Evolutionary conservation across 768 basidiomycete genomes (phyloP).

Genomic region (Mrakia hoshinonis): DNA sequence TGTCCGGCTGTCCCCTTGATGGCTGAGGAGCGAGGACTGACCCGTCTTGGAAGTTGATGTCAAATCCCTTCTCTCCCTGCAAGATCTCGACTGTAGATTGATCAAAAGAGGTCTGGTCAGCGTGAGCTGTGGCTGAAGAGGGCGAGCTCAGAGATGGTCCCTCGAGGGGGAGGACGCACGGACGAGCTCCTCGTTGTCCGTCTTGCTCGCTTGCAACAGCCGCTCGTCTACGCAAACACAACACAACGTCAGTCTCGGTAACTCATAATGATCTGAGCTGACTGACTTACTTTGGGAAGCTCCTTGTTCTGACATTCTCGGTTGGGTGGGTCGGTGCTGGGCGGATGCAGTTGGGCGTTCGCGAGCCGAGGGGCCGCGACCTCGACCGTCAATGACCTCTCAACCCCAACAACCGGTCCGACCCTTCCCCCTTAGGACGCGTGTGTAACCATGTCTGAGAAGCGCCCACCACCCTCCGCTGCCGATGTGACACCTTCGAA

Average conservation of each 20-base stretch:
- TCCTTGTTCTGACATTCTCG: constrained; percentile 16
- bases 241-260: no score
- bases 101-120: not conserved
- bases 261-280: no score
- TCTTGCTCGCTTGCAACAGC: constrained; percentile 27
- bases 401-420: not conserved
- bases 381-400: not conserved
- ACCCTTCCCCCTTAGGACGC: not conserved
- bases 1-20: not conserved
- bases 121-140: not conserved
- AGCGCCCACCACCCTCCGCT: constrained; percentile 10
- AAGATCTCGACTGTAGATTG: constrained; percentile 13
- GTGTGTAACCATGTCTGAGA: not conserved
- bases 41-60: constrained; percentile 31
- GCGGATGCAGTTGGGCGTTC: not conserved
- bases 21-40: not conserved
- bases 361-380: not conserved
- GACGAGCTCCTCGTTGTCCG: constrained; percentile 27
- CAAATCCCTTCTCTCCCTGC: constrained; percentile 10
- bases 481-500: constrained; percentile 4
- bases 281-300: constrained; percentile 22
- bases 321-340: not conserved
- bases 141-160: not conserved
- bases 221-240: constrained; percentile 29
- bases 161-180: not conserved